Conservation (phyloP, 306 rosid genomes). For the Urtica urens region DNA sequence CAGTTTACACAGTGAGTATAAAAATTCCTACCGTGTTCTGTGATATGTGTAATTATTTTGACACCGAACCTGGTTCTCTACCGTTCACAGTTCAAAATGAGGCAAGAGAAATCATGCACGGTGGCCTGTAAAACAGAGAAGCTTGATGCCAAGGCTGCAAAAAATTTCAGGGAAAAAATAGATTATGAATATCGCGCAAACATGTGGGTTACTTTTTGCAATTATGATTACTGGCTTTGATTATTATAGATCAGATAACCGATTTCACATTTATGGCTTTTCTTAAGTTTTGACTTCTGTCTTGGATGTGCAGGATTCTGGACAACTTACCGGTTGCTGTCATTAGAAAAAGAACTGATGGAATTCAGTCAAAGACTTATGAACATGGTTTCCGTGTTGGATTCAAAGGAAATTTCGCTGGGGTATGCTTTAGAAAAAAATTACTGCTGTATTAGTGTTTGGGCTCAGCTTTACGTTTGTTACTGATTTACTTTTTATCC, state of each 20-base stretch:
- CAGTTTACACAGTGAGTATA: conserved; percentile 56
- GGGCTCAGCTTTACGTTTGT: not conserved
- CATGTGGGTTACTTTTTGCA: conserved; percentile 49
- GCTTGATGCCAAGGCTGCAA: conserved; percentile 69
- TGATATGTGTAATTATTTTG: not conserved
- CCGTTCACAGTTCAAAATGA: conserved; percentile 65
- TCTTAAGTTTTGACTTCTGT: conserved; percentile 14
- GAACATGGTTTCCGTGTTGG: conserved; percentile 97
- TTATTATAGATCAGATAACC: not conserved
- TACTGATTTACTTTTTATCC: conserved; percentile 23
- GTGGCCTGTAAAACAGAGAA: conserved; percentile 38
- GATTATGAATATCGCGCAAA: conserved; percentile 88
- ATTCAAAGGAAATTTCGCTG: conserved; percentile 89
- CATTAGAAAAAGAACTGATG: conserved; percentile 85
- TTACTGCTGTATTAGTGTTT: conserved; percentile 14
- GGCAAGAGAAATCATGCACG: conserved; percentile 78
- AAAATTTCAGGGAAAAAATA: conserved; percentile 86
- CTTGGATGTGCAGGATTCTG: conserved; percentile 63
- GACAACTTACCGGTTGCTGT: conserved; percentile 99
- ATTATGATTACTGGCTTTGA: conserved; percentile 4
- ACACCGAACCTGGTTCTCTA: conserved; percentile 9
- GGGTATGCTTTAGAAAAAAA: conserved; percentile 47
- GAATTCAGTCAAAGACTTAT: conserved; percentile 76
- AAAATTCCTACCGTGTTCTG: not conserved
- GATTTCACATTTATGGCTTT: not conserved